A percentile compares a stretch with the other conserved stretches of the same genome.
These are phyloP conservation scores for Tulasnella sp. DNA, from an alignment of 768 basidiomycete species.

Conservation along the genomic window DNA sequence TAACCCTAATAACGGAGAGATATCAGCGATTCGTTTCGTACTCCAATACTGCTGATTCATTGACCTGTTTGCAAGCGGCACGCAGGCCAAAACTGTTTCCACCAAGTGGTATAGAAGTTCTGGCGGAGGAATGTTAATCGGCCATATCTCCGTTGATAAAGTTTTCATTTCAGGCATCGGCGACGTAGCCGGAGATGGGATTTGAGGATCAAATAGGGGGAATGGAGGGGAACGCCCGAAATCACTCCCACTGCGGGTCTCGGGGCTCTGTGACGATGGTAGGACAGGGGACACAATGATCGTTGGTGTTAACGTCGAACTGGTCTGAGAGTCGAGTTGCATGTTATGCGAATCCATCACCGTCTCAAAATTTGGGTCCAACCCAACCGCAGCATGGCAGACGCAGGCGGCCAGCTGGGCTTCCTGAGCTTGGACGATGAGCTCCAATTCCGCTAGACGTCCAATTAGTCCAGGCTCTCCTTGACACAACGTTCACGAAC, in stretches of 20 bases:
- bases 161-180: too few relatives aligned
- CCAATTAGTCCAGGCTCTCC: not conserved
- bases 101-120: slow-evolving; percentile 12
- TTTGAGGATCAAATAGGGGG: too few relatives aligned
- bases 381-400: not conserved
- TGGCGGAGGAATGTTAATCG: slow-evolving; percentile 10
- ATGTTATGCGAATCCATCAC: not conserved
- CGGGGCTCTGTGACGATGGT: too few relatives aligned
- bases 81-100: slow-evolving; percentile 14
- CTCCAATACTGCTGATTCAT: too few relatives aligned
- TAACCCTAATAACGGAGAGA: not conserved
- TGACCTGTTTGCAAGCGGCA: slow-evolving; percentile 1
- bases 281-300: too few relatives aligned
- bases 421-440: not conserved
- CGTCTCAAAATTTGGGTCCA: not conserved
- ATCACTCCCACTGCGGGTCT: too few relatives aligned
- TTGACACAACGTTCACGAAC: not conserved
- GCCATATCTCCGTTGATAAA: slow-evolving; percentile 1
- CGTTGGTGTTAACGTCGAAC: too few relatives aligned
- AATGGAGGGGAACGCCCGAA: too few relatives aligned
- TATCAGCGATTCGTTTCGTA: too few relatives aligned
- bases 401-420: not conserved
- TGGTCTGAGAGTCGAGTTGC: too few relatives aligned
- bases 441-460: slow-evolving; percentile 1
- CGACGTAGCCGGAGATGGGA: too few relatives aligned